Percentiles rank a stretch among this genome's conserved stretches.
Conservation (phyloP, 495 filamentous ascomycete genomes). For the Wilcoxina mikolae region DNA sequence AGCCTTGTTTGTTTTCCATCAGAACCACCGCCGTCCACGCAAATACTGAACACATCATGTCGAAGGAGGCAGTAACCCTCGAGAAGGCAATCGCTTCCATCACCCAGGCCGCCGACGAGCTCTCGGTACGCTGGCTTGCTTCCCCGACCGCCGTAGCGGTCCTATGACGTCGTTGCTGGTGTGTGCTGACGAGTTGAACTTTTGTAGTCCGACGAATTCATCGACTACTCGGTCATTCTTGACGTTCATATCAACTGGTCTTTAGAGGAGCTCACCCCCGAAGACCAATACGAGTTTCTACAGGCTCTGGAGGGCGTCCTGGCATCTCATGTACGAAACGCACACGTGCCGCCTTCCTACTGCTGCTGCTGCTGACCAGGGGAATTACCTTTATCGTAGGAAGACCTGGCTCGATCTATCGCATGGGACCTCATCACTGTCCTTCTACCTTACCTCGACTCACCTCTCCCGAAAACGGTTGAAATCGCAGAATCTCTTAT, state of each 20-base stretch:
- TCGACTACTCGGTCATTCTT: constrained; percentile 28
- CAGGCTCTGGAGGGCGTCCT: constrained; percentile 18
- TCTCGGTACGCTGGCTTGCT: constrained; percentile 15
- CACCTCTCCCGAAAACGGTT: constrained; percentile 37
- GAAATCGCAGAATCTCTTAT: constrained; percentile 21
- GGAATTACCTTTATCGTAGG: constrained; percentile 6
- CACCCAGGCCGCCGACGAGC: constrained; percentile 25
- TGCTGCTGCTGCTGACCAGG: neutral
- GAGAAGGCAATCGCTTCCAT: constrained; percentile 29
- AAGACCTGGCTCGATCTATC: constrained; percentile 67
- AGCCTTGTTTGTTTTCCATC: no score
- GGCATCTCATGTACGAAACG: constrained; percentile 18
- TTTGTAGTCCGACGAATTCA: constrained; percentile 25
- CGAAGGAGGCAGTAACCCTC: constrained; percentile 16
- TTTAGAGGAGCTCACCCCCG: constrained; percentile 20
- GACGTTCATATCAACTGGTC: constrained; percentile 28
- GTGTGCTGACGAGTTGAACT: constrained; percentile 4
- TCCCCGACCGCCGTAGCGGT: neutral
- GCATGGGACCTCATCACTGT: constrained; percentile 91
- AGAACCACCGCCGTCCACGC: neutral
- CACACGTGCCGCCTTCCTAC: neutral
- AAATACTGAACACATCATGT: neutral
- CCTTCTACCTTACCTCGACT: constrained; percentile 62
- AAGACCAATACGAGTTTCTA: constrained; percentile 24
- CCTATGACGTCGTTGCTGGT: neutral